Evolutionary conservation across 331 rosid species (phyloP), one percentile per base, ranked within the genome.

Genomic region (Malus hybrid): DNA sequence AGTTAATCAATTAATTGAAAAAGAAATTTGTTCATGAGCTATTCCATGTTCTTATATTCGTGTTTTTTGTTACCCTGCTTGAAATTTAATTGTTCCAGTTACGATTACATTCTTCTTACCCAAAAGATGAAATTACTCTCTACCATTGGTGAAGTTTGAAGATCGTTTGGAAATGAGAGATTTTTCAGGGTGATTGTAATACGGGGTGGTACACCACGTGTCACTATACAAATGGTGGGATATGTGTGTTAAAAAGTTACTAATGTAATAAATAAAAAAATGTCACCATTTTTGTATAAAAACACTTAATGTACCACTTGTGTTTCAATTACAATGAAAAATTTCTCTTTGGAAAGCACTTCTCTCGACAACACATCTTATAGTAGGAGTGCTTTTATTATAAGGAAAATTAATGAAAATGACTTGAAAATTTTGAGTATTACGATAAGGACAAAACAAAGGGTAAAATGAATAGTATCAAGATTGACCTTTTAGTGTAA

Each of bases 261-360:
- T 10, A 10, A 39, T 10, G 1, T 10, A 10, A 42, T 10, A 42
- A 42, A 42, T 42, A n/a, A 42, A 42, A 42, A 42, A 0, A 3
- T 0, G 0, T 3, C 14, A 42, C 5, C 13, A 42, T 0, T 3
- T 3, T 3, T 3, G 0, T 42, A 42, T 42, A 10, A 42, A 42
- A 42, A 10, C 1, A 42, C 0, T 3, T 42, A 0, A 3, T 42
- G 4, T 42, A 42, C 0, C 0, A 42, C 0, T 0, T 42, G 0
- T 10, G 1, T 42, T 42, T 0, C 0, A 0, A 0, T 3, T 0
- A 10, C 1, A 42, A 3, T 10, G 0, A 42, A 42, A 42, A 39
- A 39, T 2, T 39, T 39, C 46, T 39, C 0, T 39, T 9, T 9
- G 3, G 3, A 0, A 6, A 2, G 4, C 2, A 0, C 3, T 52